phyloP scores from a whole-genome alignment of 768 basidiomycete genomes.

The Lactarius tabidus region DNA sequence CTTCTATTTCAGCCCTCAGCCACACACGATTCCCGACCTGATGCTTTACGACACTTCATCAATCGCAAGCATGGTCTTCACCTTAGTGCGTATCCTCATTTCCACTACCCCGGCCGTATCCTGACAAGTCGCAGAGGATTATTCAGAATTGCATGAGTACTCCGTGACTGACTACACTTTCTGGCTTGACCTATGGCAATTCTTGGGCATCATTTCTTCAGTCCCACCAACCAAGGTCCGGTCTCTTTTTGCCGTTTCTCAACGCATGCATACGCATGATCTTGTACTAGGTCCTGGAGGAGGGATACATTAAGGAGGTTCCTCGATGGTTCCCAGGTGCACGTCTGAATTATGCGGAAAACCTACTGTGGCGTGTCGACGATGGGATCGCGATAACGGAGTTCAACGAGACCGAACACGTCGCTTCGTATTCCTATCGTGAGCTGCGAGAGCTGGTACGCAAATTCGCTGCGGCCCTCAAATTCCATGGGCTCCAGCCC shows the following conservation, averaged over 20 bases:
- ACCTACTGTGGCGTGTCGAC: slow-evolving; percentile 55
- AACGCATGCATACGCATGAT: not conserved
- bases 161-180: slow-evolving; percentile 62
- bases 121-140: slow-evolving; percentile 34
- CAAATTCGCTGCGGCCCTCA: slow-evolving; percentile 54
- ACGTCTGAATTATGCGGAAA: slow-evolving; percentile 70
- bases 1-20: slow-evolving; percentile 35
- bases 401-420: slow-evolving; percentile 48
- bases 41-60: slow-evolving; percentile 52
- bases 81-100: slow-evolving; percentile 36
- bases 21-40: slow-evolving; percentile 43
- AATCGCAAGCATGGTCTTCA: slow-evolving; percentile 60
- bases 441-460: slow-evolving; percentile 53
- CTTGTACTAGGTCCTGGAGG: slow-evolving; percentile 29
- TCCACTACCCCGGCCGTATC: not conserved
- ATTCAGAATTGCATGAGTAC: slow-evolving; percentile 62
- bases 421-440: slow-evolving; percentile 49
- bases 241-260: not conserved
- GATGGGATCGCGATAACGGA: slow-evolving; percentile 60
- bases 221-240: slow-evolving; percentile 49
- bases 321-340: slow-evolving; percentile 67
- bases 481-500: slow-evolving; percentile 48
- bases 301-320: slow-evolving; percentile 52
- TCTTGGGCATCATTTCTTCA: slow-evolving; percentile 56
- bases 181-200: slow-evolving; percentile 70